Percentiles rank a stretch among this genome's conserved stretches.
These are phyloP conservation scores for Pythium myriotylum DNA, from an alignment of 352 stramenopile genomes.

Conservation along the genomic window DNA sequence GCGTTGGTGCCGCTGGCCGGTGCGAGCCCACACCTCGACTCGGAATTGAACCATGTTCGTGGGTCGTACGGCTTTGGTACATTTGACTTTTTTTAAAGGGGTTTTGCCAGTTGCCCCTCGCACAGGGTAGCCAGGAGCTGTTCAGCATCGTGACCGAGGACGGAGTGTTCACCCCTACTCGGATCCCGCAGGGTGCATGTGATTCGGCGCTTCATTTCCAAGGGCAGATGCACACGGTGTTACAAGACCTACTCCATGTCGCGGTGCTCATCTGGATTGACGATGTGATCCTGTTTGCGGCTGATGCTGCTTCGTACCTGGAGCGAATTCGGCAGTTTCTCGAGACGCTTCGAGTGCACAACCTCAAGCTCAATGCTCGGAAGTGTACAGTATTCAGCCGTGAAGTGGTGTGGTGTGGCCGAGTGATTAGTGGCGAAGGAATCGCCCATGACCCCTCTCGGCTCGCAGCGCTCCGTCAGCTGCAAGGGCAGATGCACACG, in stretches of 20 bases:
- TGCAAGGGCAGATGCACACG: conserved; percentile 4
- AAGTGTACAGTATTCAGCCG: conserved; percentile 17
- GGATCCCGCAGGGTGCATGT: conserved; percentile 15
- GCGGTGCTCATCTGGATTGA: conserved; percentile 7
- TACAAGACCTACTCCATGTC: conserved; percentile 1
- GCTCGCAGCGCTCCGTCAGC: not conserved
- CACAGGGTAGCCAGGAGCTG: conserved; percentile 12
- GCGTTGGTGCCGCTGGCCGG: conserved; percentile 20
- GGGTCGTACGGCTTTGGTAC: conserved; percentile 20
- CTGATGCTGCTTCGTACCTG: too few relatives aligned
- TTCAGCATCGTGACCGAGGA: conserved; percentile 26
- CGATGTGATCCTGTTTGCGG: conserved; percentile 7
- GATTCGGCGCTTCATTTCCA: conserved; percentile 12
- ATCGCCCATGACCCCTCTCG: conserved; percentile 5
- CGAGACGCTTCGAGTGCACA: not conserved
- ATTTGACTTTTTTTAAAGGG: conserved; percentile 25
- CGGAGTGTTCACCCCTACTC: conserved; percentile 24
- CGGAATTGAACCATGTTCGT: conserved; percentile 12
- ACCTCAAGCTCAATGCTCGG: conserved; percentile 22
- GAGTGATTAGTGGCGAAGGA: conserved; percentile 14
- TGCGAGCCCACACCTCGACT: conserved; percentile 19
- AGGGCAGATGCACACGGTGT: conserved; percentile 1
- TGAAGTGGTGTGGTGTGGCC: conserved; percentile 19
- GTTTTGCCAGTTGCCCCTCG: conserved; percentile 26
- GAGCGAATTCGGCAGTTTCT: not conserved